Evolutionary conservation across 768 basidiomycete species (phyloP).

Genomic region (Amanita inopinata): DNA sequence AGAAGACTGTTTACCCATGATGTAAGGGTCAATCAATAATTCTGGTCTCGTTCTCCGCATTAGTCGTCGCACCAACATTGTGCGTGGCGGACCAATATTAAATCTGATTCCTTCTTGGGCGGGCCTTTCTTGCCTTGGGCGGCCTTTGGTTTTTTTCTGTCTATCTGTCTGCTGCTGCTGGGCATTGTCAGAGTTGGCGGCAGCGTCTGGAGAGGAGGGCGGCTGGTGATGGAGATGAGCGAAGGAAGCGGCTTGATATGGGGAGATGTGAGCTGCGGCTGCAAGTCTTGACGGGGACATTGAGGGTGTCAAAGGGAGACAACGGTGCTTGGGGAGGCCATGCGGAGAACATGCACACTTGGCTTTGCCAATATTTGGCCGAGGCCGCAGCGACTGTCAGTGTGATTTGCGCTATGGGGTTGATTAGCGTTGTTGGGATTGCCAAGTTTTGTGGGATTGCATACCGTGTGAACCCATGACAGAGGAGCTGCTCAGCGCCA

Average conservation of each 20-base stretch:
- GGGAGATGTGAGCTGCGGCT: constrained; percentile 43
- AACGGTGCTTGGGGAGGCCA: constrained; percentile 23
- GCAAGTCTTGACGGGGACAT: constrained; percentile 37
- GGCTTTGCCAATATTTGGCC: constrained; percentile 20
- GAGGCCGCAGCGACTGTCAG: no score
- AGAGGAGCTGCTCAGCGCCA: no score
- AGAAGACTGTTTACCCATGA: constrained; percentile 14
- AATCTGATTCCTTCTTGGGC: constrained; percentile 37
- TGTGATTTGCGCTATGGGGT: no score
- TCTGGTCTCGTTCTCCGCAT: constrained; percentile 19
- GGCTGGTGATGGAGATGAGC: constrained; percentile 37
- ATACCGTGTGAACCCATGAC: no score
- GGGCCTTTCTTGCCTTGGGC: constrained; percentile 29
- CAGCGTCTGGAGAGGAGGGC: constrained; percentile 18
- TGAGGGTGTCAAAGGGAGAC: constrained; percentile 27
- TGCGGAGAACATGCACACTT: constrained; percentile 28
- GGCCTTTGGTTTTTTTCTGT: constrained; percentile 29
- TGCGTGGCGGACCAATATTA: constrained; percentile 30
- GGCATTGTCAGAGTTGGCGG: constrained; percentile 9
- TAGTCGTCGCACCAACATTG: constrained; percentile 17
- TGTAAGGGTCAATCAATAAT: constrained; percentile 17
- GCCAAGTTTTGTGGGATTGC: no score
- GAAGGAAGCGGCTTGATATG: constrained; percentile 45
- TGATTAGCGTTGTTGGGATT: no score
- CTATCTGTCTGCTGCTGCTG: constrained; percentile 37